These are phyloP conservation scores for Monilinia aucupariae DNA, from an alignment of 2,329 filamentous ascomycete genomes.

Conservation along the genomic window DNA sequence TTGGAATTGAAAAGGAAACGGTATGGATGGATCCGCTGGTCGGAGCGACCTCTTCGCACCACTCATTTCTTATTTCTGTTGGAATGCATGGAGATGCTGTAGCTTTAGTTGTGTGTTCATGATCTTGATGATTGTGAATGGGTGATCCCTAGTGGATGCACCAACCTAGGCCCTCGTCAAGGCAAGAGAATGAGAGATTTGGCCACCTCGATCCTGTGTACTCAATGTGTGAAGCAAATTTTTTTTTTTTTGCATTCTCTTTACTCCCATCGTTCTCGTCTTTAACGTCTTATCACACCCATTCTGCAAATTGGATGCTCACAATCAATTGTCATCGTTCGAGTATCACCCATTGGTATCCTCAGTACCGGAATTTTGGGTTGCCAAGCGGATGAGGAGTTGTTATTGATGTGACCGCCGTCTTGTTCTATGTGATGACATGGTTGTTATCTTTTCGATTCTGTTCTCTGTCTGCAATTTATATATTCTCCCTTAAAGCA, in stretches of 20 bases:
- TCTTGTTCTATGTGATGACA: background rate
- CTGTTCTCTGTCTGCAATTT: rapidly evolving
- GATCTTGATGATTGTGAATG: conserved; percentile 34
- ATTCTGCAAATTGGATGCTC: background rate
- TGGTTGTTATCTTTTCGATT: background rate
- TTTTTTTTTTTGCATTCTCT: background rate
- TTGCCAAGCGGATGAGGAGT: background rate
- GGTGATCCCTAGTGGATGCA: conserved; percentile 32
- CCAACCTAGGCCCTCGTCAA: conserved; percentile 33
- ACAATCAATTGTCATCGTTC: too few species aligned
- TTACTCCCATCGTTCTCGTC: too few species aligned
- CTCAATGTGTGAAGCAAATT: background rate
- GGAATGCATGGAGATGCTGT: conserved; percentile 35
- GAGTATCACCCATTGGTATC: background rate
- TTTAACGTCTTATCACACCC: background rate
- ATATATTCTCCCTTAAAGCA: background rate
- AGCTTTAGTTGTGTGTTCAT: conserved; percentile 31
- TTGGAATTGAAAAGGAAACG: conserved; percentile 12
- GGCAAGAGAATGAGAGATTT: conserved; percentile 36
- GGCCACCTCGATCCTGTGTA: conserved; percentile 33
- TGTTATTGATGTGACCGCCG: background rate
- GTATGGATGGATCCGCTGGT: conserved; percentile 28
- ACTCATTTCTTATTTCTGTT: conserved; percentile 34
- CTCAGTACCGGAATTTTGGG: background rate
- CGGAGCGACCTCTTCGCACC: conserved; percentile 34